These are phyloP conservation scores for Daedaleopsis sinensis DNA, from an alignment of 768 basidiomycete genomes.

Conservation along the genomic window DNA sequence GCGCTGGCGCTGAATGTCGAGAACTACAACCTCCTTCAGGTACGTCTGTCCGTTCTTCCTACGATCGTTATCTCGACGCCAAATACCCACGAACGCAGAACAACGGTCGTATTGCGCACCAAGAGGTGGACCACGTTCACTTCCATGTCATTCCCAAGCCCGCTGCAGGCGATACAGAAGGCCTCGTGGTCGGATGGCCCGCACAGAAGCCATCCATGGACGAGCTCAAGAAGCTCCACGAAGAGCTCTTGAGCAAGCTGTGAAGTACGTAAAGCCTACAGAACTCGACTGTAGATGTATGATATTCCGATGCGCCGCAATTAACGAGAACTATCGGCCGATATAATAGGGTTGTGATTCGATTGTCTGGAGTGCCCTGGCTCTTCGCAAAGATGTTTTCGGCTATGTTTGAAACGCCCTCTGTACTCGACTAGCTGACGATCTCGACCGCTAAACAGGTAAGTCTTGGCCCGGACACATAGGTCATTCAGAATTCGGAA, in stretches of 20 bases:
- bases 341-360: neutral
- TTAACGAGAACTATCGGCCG: neutral
- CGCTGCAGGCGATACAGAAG: conserved; percentile 58
- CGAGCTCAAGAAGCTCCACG: conserved; percentile 58
- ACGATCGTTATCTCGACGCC: too few species aligned
- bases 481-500: too few species aligned
- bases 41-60: conserved; percentile 17
- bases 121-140: conserved; percentile 81
- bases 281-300: neutral
- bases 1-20: conserved; percentile 71
- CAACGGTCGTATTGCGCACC: conserved; percentile 64
- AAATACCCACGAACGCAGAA: conserved; percentile 43
- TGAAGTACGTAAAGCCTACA: conserved; percentile 25
- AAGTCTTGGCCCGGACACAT: too few species aligned
- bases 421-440: too few species aligned
- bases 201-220: conserved; percentile 58
- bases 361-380: too few species aligned
- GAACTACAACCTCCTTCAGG: conserved; percentile 88
- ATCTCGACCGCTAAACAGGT: too few species aligned
- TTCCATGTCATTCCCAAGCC: conserved; percentile 96
- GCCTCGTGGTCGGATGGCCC: conserved; percentile 86
- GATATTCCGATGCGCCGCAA: neutral
- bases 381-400: neutral
- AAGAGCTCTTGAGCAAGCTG: conserved; percentile 61
- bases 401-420: too few species aligned